Evolutionary conservation across 768 basidiomycete genomes (phyloP).

Genomic region (Fistulinella prunicolor): DNA sequence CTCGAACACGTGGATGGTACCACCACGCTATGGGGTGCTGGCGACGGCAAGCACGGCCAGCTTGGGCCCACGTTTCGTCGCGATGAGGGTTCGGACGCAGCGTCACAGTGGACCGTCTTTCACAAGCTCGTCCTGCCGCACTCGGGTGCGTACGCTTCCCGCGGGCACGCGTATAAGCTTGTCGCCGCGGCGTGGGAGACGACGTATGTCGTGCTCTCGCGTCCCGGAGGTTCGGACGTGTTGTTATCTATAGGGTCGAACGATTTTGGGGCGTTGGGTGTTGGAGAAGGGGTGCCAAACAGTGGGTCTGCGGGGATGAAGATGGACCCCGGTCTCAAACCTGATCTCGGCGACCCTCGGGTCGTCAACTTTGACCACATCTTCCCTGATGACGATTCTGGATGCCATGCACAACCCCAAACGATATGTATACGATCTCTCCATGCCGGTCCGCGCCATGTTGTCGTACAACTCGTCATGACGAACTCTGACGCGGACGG

Average conservation of each 20-base stretch:
- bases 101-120: too few relatives aligned
- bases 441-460: conserved; percentile 69
- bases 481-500: conserved; percentile 19
- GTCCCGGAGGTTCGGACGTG: conserved; percentile 41
- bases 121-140: conserved; percentile 41
- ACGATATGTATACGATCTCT: conserved; percentile 42
- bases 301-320: too few relatives aligned
- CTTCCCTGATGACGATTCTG: too few relatives aligned
- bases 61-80: conserved; percentile 58
- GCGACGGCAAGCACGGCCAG: conserved; percentile 70
- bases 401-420: too few relatives aligned
- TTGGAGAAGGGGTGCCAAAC: conserved; percentile 40
- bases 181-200: conserved; percentile 84
- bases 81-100: too few relatives aligned
- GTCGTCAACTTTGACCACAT: conserved; percentile 14
- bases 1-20: conserved; percentile 36
- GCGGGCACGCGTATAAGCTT: conserved; percentile 43
- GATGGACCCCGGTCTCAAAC: too few relatives aligned
- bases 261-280: conserved; percentile 80
- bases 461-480: conserved; percentile 45
- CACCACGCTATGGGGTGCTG: conserved; percentile 67
- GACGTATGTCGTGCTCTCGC: conserved; percentile 63
- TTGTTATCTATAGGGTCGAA: conserved; percentile 80
- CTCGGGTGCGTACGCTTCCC: conserved; percentile 20
- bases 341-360: neutral